Evolutionary conservation across 257 asterid genomes (phyloP), one percentile per base, ranked within the genome.

Genomic region (Solanum dulcamara): DNA sequence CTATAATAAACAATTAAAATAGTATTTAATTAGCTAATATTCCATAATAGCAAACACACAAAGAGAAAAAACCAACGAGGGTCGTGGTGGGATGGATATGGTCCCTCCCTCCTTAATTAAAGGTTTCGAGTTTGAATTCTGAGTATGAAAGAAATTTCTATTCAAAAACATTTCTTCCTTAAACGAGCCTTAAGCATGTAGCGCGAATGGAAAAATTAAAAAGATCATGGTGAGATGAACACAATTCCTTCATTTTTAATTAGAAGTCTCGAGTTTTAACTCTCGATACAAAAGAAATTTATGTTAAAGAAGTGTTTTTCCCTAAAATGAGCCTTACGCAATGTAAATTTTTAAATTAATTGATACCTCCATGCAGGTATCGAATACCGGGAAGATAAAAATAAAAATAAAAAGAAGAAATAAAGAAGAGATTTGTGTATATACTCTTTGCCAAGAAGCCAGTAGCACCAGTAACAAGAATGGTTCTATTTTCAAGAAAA

Each of bases 401-500:
- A 66, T 2, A 7, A 30, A 30, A 66, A 14, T 14, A 0, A 38
- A 4, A 11, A 44, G 12, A 30, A 9, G 18, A 26, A 51, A 51
- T 44, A 72, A 64, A 57, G 85, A 86, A 81, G 68, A 84, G 53
- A 87, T 67, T 79, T 84, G 48, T 24, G 80, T 4, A 12, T 37
- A 17, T 94, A 94, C 98, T 91, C 89, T 94, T 94, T 26, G 98
- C 98, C 28, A 94, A 94, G 86, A 94, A 93, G n/a, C 98, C 98
- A 84, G 98, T 88, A 59, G 94, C 96, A 68, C 98, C 98, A 80
- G 93, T 92, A 59, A 94, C 90, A 64, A 94, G 90, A 88, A 94
- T 93, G 85, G 92, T 86, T 66, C 85, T 90, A 83, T 88, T 90
- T 68, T 94, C 93, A 86, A 94, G 84, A 83, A 88, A 93, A 64